Conservation (phyloP, 108 stramenopile genomes). For the Fragilaria radians region DNA sequence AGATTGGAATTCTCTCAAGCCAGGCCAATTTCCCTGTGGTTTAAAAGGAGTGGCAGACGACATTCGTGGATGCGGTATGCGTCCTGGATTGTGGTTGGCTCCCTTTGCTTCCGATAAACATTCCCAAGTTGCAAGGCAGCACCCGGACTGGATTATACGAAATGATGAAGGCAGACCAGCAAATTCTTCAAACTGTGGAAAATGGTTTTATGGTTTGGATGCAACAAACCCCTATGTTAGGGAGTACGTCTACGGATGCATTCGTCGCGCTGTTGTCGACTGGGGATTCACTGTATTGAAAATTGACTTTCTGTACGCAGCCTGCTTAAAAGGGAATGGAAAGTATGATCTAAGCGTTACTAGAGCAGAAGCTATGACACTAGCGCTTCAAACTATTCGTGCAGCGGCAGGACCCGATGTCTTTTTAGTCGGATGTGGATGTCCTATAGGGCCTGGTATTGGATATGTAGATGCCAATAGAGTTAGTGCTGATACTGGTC, state of each 20-base stretch:
- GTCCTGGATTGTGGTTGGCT: constrained; percentile 89
- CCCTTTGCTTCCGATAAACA: constrained; percentile 87
- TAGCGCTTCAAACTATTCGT: constrained; percentile 79
- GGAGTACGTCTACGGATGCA: constrained; percentile 51
- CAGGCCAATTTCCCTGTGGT: constrained; percentile 52
- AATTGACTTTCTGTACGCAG: constrained; percentile 91
- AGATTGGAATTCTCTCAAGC: constrained; percentile 86
- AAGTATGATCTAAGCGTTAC: constrained; percentile 77
- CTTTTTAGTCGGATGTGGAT: constrained; percentile 87
- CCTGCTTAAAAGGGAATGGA: constrained; percentile 80
- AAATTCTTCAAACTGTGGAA: constrained; percentile 90
- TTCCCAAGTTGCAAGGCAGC: constrained; percentile 62
- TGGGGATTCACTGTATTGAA: constrained; percentile 89
- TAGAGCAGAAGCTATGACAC: constrained; percentile 83
- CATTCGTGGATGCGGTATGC: constrained; percentile 62
- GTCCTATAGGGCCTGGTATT: constrained; percentile 72
- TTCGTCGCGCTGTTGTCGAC: constrained; percentile 73
- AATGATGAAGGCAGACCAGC: constrained; percentile 67
- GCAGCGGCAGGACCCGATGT: constrained; percentile 73
- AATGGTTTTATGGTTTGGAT: constrained; percentile 92
- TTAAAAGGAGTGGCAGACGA: constrained; percentile 64
- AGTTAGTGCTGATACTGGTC: constrained; percentile 87
- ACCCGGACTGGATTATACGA: constrained; percentile 91
- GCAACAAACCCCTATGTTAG: constrained; percentile 82
- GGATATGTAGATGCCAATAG: constrained; percentile 87